Conservation (phyloP, 768 basidiomycete genomes). For the Lactarius quietus region DNA sequence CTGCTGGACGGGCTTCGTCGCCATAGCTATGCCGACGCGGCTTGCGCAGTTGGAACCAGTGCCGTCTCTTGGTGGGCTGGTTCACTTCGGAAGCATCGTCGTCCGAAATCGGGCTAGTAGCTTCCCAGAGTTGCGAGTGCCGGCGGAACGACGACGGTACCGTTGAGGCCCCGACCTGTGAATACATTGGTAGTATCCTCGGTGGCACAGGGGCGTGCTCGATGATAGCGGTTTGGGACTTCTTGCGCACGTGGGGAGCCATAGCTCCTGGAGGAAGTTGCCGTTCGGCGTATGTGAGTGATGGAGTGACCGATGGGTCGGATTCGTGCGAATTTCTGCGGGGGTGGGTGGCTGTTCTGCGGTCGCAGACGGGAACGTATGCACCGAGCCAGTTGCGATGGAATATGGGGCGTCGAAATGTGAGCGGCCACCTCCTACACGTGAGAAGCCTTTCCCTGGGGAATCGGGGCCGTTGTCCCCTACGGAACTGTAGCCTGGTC, state of each 20-base stretch:
- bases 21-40: constrained; percentile 25
- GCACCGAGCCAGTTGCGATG: constrained; percentile 43
- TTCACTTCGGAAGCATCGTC: constrained; percentile 19
- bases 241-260: constrained; percentile 67
- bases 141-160: constrained; percentile 11
- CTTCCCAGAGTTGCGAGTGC: constrained; percentile 22
- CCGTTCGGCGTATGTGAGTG: constrained; percentile 23
- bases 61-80: constrained; percentile 22
- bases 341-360: constrained; percentile 39
- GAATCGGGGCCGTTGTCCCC: constrained; percentile 31
- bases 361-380: constrained; percentile 54
- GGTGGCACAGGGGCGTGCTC: constrained; percentile 45
- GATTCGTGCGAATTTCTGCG: constrained; percentile 18
- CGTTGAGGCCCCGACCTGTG: not conserved
- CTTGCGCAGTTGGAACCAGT: constrained; percentile 27
- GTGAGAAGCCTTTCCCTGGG: constrained; percentile 61
- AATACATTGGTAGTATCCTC: not conserved
- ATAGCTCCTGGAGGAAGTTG: constrained; percentile 57
- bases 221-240: constrained; percentile 84
- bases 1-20: constrained; percentile 8
- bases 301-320: constrained; percentile 25
- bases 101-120: constrained; percentile 20
- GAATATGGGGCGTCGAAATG: constrained; percentile 85
- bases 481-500: constrained; percentile 47
- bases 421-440: constrained; percentile 84